A percentile compares a stretch with the other conserved stretches of the same genome.
phyloP scores from a whole-genome alignment of 768 basidiomycete species.

The Trametes cingulata region DNA sequence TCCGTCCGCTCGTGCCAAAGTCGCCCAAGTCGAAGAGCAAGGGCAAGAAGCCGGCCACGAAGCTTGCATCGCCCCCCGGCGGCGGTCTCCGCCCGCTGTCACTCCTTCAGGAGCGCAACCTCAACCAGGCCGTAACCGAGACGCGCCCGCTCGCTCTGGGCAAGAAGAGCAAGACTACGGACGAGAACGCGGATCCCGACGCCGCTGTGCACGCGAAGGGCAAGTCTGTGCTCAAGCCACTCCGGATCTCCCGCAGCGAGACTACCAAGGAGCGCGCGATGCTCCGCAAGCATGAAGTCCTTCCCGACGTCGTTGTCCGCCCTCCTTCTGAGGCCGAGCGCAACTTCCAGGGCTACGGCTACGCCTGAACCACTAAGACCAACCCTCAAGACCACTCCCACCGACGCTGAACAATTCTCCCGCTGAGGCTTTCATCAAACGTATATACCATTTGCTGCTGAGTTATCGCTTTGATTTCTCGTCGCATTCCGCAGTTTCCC shows the following conservation, averaged over 20 bases:
- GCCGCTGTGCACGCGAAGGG: constrained; percentile 40
- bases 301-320: constrained; percentile 62
- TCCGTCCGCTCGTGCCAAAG: constrained; percentile 57
- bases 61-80: constrained; percentile 29
- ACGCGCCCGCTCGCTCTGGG: constrained; percentile 59
- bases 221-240: constrained; percentile 55
- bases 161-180: constrained; percentile 44
- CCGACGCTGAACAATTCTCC: constrained; percentile 11
- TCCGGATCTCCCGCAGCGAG: constrained; percentile 62
- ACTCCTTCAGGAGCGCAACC: constrained; percentile 60
- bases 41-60: constrained; percentile 41
- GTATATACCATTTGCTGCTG: constrained; percentile 19
- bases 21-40: constrained; percentile 53
- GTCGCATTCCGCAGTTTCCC: not conserved
- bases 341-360: constrained; percentile 44
- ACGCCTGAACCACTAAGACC: constrained; percentile 31
- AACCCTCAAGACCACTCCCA: not conserved
- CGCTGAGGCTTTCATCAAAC: constrained; percentile 15
- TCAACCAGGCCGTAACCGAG: constrained; percentile 36
- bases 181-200: constrained; percentile 27
- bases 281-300: constrained; percentile 54
- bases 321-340: constrained; percentile 57
- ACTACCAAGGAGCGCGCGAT: constrained; percentile 61
- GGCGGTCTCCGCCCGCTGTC: constrained; percentile 61
- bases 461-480: constrained; percentile 20